Percentiles rank a stretch among this genome's conserved stretches.
These are phyloP conservation scores for Hypoxylon intermedium DNA, from an alignment of 495 filamentous ascomycete species.

Conservation along the genomic window DNA sequence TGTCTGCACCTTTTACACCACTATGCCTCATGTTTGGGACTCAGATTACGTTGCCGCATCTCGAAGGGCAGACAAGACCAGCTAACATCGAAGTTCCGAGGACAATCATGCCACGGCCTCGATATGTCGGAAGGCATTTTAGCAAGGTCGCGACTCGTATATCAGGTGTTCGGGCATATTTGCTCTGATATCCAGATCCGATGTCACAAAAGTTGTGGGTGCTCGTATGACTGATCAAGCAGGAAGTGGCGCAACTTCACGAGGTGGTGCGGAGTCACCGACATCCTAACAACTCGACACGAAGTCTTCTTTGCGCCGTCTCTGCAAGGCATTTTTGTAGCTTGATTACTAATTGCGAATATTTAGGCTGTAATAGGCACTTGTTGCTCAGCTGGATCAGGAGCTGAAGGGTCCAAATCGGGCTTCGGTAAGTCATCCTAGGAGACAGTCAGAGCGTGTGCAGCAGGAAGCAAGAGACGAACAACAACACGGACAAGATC, in stretches of 20 bases:
- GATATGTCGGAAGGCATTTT: background rate
- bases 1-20: background rate
- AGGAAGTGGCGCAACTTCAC: conserved; percentile 5
- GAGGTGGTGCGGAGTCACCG: background rate
- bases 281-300: conserved; percentile 11
- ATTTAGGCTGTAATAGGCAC: conserved; percentile 41
- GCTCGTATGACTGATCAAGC: conserved; percentile 1
- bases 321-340: background rate
- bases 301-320: conserved; percentile 3
- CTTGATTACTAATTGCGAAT: background rate
- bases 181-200: background rate
- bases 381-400: conserved; percentile 32
- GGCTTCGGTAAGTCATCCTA: conserved; percentile 48
- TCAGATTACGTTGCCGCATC: background rate
- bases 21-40: background rate
- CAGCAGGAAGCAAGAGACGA: too few species aligned
- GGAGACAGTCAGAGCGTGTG: conserved; percentile 21
- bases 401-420: conserved; percentile 35
- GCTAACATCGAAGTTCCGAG: background rate
- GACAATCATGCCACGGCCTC: background rate
- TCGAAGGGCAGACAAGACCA: background rate
- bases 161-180: background rate
- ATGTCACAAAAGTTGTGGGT: background rate
- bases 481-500: conserved; percentile 71
- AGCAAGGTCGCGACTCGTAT: background rate